Conservation (phyloP, 306 rosid genomes). For the Castanopsis chinensis region DNA sequence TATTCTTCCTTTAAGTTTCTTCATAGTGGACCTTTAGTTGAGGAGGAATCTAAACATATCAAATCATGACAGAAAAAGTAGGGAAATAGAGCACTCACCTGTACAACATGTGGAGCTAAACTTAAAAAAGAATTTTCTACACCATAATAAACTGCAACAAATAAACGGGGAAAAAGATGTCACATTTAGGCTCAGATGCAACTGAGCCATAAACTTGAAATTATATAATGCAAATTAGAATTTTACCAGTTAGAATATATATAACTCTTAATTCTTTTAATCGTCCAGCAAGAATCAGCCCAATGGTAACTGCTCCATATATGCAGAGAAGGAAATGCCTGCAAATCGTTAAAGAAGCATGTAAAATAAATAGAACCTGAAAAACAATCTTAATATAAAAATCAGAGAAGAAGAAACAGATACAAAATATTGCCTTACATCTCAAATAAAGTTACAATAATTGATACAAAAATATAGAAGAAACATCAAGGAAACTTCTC, state of each 20-base stretch:
- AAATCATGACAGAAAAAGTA: neutral
- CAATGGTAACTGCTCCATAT: conserved; percentile 72
- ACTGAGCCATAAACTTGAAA: conserved; percentile 5
- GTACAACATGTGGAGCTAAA: conserved; percentile 79
- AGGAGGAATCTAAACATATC: neutral
- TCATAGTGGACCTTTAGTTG: neutral
- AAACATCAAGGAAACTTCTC: neutral
- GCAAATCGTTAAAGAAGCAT: conserved; percentile 35
- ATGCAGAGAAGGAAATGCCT: conserved; percentile 92
- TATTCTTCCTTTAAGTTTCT: neutral
- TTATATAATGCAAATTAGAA: conserved; percentile 6
- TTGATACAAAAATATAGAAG: neutral
- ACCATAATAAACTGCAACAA: conserved; percentile 75
- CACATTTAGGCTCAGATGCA: conserved; percentile 28
- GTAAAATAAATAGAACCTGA: conserved; percentile 16
- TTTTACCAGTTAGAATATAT: conserved; percentile 72
- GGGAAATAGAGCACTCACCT: conserved; percentile 42
- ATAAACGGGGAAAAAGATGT: conserved; percentile 17
- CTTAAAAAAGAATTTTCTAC: conserved; percentile 59
- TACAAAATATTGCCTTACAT: neutral
- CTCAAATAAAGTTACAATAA: conserved; percentile 12
- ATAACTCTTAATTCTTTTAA: conserved; percentile 60
- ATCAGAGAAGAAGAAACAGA: neutral
- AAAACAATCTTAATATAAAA: neutral
- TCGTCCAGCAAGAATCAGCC: conserved; percentile 76